Evolutionary conservation across 139 green algal species (phyloP).

Genomic region (Yamagishiella unicocca): DNA sequence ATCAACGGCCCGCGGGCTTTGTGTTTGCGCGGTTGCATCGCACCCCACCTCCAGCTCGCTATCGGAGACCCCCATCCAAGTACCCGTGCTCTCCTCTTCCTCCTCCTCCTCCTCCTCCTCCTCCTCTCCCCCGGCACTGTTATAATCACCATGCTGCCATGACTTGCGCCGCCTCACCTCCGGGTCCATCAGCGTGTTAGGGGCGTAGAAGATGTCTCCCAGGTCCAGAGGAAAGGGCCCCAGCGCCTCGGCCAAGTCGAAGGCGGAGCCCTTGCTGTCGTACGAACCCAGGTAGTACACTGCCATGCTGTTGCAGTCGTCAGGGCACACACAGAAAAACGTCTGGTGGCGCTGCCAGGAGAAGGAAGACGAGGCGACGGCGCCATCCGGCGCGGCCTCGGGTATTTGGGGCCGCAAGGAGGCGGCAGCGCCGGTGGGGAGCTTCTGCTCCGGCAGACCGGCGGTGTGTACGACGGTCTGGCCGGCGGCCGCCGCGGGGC

Average conservation of each 20-base stretch:
- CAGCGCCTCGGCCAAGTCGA: slow-evolving; percentile 45
- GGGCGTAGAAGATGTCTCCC: slow-evolving; percentile 70
- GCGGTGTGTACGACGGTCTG: neutral
- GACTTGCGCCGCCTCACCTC: no score
- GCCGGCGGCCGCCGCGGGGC: neutral
- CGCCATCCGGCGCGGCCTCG: no score
- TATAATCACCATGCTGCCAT: no score
- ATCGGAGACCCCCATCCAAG: no score
- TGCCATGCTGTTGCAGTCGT: slow-evolving; percentile 67
- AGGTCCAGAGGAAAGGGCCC: slow-evolving; percentile 62
- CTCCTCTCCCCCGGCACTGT: neutral
- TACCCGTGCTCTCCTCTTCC: neutral
- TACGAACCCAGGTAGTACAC: slow-evolving; percentile 58
- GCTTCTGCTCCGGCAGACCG: neutral
- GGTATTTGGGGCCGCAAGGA: no score
- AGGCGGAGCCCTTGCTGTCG: neutral
- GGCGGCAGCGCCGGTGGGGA: neutral
- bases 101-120: slow-evolving; percentile 12
- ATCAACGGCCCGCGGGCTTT: no score
- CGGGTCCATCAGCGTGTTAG: slow-evolving; percentile 59
- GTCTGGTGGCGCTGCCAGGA: neutral
- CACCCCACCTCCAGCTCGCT: no score
- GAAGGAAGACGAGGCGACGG: neutral
- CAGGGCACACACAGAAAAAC: slow-evolving; percentile 62
- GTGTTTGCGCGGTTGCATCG: no score